These are phyloP conservation scores for Tritrichomonas musculus DNA, from an alignment of 208 protist species.

Conservation along the genomic window DNA sequence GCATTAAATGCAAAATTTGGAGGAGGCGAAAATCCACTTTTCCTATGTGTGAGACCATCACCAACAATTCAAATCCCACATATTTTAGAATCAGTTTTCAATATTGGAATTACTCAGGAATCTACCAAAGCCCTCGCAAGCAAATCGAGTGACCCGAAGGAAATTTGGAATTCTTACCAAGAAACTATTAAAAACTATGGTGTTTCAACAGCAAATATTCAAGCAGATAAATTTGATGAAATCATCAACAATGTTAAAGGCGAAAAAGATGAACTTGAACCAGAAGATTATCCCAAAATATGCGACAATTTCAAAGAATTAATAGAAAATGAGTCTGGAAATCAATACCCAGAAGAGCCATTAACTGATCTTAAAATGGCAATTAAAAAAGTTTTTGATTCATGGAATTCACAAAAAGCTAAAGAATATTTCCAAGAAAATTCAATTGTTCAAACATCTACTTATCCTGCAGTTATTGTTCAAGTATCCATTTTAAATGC, in stretches of 20 bases:
- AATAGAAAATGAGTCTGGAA: neutral
- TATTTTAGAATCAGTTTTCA: neutral
- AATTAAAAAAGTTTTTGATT: neutral
- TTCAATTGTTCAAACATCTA: neutral
- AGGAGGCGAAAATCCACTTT: neutral
- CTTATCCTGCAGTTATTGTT: neutral
- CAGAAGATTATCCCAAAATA: neutral
- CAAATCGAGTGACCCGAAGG: neutral
- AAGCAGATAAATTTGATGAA: neutral
- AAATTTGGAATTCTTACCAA: neutral
- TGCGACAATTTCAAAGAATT: neutral
- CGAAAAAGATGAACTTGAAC: neutral
- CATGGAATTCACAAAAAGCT: neutral
- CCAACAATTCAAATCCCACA: neutral
- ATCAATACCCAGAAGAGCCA: constrained; percentile 18
- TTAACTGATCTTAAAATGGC: neutral
- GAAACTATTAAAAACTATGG: neutral
- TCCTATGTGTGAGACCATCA: neutral
- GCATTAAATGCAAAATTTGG: neutral
- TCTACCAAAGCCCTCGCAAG: neutral
- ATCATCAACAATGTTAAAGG: neutral
- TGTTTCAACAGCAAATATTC: neutral
- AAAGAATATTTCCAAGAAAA: neutral
- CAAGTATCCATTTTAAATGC: neutral
- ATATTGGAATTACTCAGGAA: neutral